phyloP scores from a whole-genome alignment of 768 basidiomycete species.

The Hygrocybe coccinea region DNA sequence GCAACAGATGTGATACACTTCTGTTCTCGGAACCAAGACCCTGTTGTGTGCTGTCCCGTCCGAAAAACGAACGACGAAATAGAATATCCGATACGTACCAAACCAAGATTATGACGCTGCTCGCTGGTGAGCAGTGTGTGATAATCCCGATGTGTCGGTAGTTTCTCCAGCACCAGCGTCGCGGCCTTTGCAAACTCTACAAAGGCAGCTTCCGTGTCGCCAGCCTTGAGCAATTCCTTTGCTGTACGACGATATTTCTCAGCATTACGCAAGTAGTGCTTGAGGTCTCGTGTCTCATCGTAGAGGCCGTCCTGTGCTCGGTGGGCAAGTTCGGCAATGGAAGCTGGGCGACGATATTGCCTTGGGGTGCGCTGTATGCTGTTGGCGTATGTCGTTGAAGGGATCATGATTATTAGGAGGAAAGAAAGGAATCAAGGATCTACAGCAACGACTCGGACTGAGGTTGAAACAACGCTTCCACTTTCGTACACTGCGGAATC shows the following conservation, averaged over 20 bases:
- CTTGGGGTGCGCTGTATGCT: background rate
- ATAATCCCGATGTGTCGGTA: constrained; percentile 72
- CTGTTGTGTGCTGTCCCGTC: too few species aligned
- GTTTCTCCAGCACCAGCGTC: constrained; percentile 70
- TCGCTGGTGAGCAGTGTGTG: constrained; percentile 45
- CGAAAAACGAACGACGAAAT: constrained; percentile 2
- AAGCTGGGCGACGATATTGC: constrained; percentile 40
- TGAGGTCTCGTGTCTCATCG: constrained; percentile 56
- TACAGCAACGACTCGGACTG: too few species aligned
- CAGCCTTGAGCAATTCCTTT: constrained; percentile 40
- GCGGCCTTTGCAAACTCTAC: constrained; percentile 68
- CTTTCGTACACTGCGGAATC: too few species aligned
- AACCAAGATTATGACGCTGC: constrained; percentile 62
- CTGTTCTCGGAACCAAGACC: background rate
- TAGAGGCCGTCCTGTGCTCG: constrained; percentile 51
- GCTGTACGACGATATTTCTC: constrained; percentile 58
- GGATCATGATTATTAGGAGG: background rate
- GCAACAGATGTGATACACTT: background rate
- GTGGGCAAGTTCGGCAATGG: constrained; percentile 65
- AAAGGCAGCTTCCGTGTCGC: constrained; percentile 68
- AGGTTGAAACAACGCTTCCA: too few species aligned
- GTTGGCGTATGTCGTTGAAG: background rate
- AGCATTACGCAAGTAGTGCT: constrained; percentile 61
- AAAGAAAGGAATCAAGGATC: background rate
- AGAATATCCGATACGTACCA: constrained; percentile 47